Evolutionary conservation across 2,329 filamentous ascomycete genomes (phyloP).

Genomic region (Myriosclerotinia curreyana): DNA sequence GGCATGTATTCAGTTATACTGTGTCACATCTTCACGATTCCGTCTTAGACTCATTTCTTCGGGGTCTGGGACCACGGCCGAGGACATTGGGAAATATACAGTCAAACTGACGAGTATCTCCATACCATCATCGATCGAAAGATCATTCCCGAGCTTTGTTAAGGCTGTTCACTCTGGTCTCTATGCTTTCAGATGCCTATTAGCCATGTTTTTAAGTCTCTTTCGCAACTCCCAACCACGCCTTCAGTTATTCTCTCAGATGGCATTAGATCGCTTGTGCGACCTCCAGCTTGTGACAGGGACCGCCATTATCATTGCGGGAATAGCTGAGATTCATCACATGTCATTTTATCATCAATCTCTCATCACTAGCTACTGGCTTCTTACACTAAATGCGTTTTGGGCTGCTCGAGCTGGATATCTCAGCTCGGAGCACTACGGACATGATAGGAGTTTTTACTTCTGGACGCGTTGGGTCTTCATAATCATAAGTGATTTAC

Average conservation of each 20-base stretch:
- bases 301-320: slow-evolving; percentile 25
- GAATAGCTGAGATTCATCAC: slow-evolving; percentile 15
- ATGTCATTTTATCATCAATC: slow-evolving; percentile 27
- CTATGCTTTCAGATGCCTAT: neutral
- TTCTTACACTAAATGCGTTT: slow-evolving; percentile 26
- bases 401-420: slow-evolving; percentile 23
- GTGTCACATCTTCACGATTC: slow-evolving; percentile 12
- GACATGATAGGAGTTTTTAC: slow-evolving; percentile 18
- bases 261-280: slow-evolving; percentile 23
- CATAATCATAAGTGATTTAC: slow-evolving; percentile 17
- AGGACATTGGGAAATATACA: slow-evolving; percentile 19
- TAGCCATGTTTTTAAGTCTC: slow-evolving; percentile 14
- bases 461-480: slow-evolving; percentile 20
- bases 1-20: slow-evolving; percentile 23
- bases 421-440: slow-evolving; percentile 17
- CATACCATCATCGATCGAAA: neutral
- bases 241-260: slow-evolving; percentile 16
- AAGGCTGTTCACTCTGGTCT: neutral
- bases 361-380: slow-evolving; percentile 24
- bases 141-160: neutral
- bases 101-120: slow-evolving; percentile 1
- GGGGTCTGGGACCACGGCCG: slow-evolving; percentile 1
- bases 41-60: slow-evolving; percentile 5
- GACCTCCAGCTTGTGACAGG: slow-evolving; percentile 26
- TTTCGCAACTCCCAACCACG: slow-evolving; percentile 11